Evolutionary conservation across 768 basidiomycete species (phyloP), one percentile per base, ranked within the genome.

Genomic region (Leccinum rimulosum): DNA sequence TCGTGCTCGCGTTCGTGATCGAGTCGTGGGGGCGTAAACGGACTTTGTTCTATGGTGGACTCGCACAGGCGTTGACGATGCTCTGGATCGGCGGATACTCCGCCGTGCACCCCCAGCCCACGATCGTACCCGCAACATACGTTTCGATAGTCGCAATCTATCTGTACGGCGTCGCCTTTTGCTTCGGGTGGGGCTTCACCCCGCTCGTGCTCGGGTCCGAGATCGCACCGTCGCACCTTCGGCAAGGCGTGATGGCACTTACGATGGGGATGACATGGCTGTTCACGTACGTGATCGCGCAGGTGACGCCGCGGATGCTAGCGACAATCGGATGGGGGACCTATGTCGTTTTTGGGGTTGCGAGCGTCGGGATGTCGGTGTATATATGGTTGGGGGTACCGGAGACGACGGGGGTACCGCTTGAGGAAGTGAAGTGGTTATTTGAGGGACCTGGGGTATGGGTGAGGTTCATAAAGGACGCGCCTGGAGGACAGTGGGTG

Each of bases 1-100:
- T 75, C 53, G 70, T 68, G 27, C 70, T 78, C n/a, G 65, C 68
- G 1, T 69, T 78, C 52, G 67, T 77, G 27, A 74, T 79, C 52
- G 77, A 79, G 57, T 68, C 74, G 6, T 71, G 74, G 66, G 77
- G 77, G 1, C 71, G 77, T 17, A 78, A 78, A 62, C 64, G 67
- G 27, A 70, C 71, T 17, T 66, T 78, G 17, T 45, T 78, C 8
- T 76, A 70, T 53, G 72, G 77, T 22, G 74, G 78, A 0, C 50
- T 78, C 25, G 67, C 64, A 1, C 77, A 78, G 52, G 69, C 70
- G 7, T 14, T 70, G 8, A 72, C 64, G 61, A 79, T 79, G 75
- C 56, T 78, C 55, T 78, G 71, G 71, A 68, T 77, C 35, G 74
- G 66, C 0, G 70, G 65, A 2, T 77, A 70, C 62, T 30, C 56